Percentiles rank a stretch among this genome's conserved stretches.
Conservation (phyloP, 768 basidiomycete species). For the Pholiota conissans region DNA sequence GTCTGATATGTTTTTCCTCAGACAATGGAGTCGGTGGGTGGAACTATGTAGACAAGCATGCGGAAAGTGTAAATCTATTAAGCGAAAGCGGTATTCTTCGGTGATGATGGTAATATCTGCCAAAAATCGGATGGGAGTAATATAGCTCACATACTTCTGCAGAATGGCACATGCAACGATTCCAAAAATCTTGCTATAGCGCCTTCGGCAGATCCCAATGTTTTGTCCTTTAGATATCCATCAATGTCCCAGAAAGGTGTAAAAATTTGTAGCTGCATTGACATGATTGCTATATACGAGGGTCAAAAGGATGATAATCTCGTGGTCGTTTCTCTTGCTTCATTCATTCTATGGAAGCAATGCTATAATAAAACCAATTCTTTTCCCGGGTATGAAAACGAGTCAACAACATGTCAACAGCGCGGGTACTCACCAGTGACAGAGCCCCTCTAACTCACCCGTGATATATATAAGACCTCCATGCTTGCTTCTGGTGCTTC, state of each 20-base stretch:
- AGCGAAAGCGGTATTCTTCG: not conserved
- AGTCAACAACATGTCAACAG: not conserved
- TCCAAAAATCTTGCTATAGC: too few relatives aligned
- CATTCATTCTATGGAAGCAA: not conserved
- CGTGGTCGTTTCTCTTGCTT: not conserved
- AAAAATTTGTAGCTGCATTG: not conserved
- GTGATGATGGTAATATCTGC: not conserved
- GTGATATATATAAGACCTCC: not conserved
- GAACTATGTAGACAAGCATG: conserved; percentile 9
- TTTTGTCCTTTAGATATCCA: not conserved
- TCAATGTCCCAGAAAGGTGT: not conserved
- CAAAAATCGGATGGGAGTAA: not conserved
- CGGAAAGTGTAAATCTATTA: not conserved
- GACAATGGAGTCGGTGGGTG: conserved; percentile 23
- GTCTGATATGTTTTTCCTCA: conserved; percentile 2
- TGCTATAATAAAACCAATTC: not conserved
- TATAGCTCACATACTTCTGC: not conserved
- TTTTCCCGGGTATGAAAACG: not conserved
- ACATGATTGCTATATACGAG: not conserved
- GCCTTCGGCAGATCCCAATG: not conserved
- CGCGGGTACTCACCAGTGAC: not conserved
- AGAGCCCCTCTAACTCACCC: not conserved
- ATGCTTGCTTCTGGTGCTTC: not conserved
- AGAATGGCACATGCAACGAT: not conserved
- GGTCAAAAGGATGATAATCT: not conserved